phyloP scores from a whole-genome alignment of 2,329 filamentous ascomycete genomes.

The Botrytis porri region DNA sequence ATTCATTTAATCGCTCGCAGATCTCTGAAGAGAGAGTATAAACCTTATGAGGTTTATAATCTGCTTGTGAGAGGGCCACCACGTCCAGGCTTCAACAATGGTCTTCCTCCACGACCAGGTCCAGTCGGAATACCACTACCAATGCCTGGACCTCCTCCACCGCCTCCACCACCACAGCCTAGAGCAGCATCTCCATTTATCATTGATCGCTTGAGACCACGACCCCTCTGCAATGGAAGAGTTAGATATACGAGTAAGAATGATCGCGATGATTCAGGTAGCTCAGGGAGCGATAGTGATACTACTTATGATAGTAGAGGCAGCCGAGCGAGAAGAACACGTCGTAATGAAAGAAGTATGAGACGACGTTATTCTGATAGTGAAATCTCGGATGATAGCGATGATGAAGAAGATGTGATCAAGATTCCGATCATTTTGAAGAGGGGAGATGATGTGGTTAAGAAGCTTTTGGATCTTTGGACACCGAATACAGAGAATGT shows the following conservation, averaged over 20 bases:
- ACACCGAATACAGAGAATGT: slow-evolving; percentile 9
- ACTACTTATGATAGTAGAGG: slow-evolving; percentile 15
- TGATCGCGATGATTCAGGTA: not conserved
- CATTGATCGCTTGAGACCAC: not conserved
- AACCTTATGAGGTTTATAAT: slow-evolving; percentile 22
- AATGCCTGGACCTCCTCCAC: not conserved
- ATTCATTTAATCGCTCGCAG: slow-evolving; percentile 30
- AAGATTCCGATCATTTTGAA: slow-evolving; percentile 23
- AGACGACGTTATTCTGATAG: not conserved
- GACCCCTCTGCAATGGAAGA: not conserved
- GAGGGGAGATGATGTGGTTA: slow-evolving; percentile 26
- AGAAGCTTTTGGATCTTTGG: slow-evolving; percentile 26
- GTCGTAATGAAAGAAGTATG: slow-evolving; percentile 7
- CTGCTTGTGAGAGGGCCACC: not conserved
- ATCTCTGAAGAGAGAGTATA: slow-evolving; percentile 19
- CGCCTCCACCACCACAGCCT: not conserved
- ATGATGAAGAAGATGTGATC: slow-evolving; percentile 22
- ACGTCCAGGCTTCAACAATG: not conserved
- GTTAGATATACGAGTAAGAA: too few relatives aligned
- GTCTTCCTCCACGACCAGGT: not conserved
- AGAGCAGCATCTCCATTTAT: not conserved
- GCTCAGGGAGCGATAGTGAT: slow-evolving; percentile 18
- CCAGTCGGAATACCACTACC: not conserved
- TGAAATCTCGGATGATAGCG: slow-evolving; percentile 13
- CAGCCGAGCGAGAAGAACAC: not conserved